Conservation (phyloP, 2,329 filamentous ascomycete genomes). For the Xylaria sp. region DNA sequence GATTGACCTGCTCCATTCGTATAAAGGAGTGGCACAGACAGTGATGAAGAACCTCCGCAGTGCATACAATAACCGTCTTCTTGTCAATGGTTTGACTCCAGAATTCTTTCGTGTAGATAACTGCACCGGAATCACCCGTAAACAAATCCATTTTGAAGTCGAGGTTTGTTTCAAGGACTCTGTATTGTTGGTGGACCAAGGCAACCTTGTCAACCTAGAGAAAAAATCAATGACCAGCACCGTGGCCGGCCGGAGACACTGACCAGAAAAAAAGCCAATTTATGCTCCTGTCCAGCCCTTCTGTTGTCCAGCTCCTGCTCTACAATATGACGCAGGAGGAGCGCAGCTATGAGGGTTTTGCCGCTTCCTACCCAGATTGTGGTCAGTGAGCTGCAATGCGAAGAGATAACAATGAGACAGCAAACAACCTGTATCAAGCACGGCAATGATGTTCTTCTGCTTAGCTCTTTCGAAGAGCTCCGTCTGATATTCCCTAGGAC, state of each 20-base stretch:
- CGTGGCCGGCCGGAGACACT: conserved; percentile 28
- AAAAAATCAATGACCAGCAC: conserved; percentile 9
- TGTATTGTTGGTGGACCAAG: conserved; percentile 88
- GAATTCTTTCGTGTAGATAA: conserved; percentile 55
- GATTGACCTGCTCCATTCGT: conserved; percentile 82
- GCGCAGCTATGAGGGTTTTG: conserved; percentile 94
- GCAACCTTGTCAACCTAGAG: conserved; percentile 83
- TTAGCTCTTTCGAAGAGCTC: conserved; percentile 93
- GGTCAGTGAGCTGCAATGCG: conserved; percentile 27
- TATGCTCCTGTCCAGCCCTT: conserved; percentile 66
- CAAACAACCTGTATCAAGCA: conserved; percentile 82
- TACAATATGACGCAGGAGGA: conserved; percentile 81
- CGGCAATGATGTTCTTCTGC: conserved; percentile 86
- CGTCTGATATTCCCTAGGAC: conserved; percentile 88
- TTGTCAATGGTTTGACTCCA: conserved; percentile 66
- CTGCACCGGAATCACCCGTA: conserved; percentile 74
- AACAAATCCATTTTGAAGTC: conserved; percentile 79
- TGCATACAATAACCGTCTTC: conserved; percentile 91
- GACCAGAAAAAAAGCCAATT: conserved; percentile 86
- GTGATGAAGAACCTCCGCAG: conserved; percentile 84
- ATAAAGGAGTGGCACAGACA: conserved; percentile 84
- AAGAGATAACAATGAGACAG: neutral
- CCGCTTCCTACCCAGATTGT: conserved; percentile 73
- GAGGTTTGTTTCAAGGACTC: conserved; percentile 83
- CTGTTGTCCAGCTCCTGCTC: conserved; percentile 81